Evolutionary conservation across 2,329 filamentous ascomycete genomes (phyloP).

Genomic region (Trichoderma cornu-damae): DNA sequence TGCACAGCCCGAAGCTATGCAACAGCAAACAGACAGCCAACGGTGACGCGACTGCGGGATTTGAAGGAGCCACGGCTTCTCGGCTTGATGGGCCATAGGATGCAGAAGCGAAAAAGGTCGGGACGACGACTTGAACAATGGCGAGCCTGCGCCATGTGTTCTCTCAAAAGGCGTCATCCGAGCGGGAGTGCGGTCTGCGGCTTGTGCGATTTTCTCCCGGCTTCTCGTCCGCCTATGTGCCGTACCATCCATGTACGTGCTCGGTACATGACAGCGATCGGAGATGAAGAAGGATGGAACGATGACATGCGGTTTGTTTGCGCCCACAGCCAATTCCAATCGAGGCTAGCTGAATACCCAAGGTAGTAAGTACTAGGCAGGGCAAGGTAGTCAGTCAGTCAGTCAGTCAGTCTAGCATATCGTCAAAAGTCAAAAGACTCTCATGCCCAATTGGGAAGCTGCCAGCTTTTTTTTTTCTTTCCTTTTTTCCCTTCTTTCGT

Average conservation of each 20-base stretch:
- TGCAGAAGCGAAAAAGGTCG: background rate
- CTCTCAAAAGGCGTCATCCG: background rate
- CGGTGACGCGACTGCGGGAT: background rate
- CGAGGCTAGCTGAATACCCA: too few species aligned
- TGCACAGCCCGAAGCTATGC: background rate
- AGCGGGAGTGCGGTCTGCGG: background rate
- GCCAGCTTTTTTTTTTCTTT: background rate
- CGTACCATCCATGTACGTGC: background rate
- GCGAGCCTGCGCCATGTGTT: background rate
- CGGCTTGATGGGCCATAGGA: background rate
- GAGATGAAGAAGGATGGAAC: too few species aligned
- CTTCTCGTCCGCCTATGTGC: background rate
- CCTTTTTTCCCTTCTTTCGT: too few species aligned
- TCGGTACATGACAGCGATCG: too few species aligned
- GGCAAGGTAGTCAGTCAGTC: too few species aligned
- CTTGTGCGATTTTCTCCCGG: background rate
- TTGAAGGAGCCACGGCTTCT: background rate
- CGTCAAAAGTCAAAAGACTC: too few species aligned
- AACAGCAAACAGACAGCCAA: slow-evolving; percentile 2
- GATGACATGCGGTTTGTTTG: too few species aligned
- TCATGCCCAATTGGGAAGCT: background rate
- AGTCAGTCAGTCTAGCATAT: too few species aligned
- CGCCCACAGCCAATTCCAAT: too few species aligned
- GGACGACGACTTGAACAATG: background rate
- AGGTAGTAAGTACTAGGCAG: too few species aligned